A percentile compares a stretch with the other conserved stretches of the same genome.
Conservation (phyloP, 805 yeast species). For the Ogataea ganodermae region DNA sequence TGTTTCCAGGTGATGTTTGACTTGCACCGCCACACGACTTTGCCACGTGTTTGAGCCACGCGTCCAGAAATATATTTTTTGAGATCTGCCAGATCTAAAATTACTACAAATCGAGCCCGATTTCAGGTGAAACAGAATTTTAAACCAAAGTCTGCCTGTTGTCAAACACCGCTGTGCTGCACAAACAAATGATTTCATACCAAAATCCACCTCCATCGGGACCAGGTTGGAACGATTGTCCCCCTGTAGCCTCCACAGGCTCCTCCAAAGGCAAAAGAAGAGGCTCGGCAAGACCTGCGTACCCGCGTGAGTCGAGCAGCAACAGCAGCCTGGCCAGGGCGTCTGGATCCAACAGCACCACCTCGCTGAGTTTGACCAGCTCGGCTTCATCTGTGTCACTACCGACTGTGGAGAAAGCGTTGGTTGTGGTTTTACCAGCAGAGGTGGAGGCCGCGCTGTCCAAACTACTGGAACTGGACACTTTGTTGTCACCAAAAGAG, state of each 20-base stretch:
- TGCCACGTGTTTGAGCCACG: not conserved
- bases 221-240: slow-evolving; percentile 67
- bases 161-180: not conserved
- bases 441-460: slow-evolving; percentile 26
- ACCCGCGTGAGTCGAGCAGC: not conserved
- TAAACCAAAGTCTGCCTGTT: not conserved
- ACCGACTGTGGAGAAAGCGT: too few species aligned
- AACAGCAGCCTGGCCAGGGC: not conserved
- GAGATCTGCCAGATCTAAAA: not conserved
- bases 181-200: slow-evolving; percentile 21
- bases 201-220: slow-evolving; percentile 30
- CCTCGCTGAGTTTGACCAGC: not conserved
- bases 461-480: slow-evolving; percentile 29
- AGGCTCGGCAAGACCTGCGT: slow-evolving; percentile 4
- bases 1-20: too few species aligned
- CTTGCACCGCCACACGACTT: not conserved
- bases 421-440: too few species aligned
- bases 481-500: slow-evolving; percentile 43
- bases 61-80: not conserved
- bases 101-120: not conserved
- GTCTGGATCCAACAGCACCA: not conserved
- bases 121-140: not conserved
- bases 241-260: slow-evolving; percentile 32
- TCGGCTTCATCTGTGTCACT: too few species aligned
- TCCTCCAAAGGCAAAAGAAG: not conserved